These are phyloP conservation scores for Soucietia sequanensis DNA, from an alignment of 805 yeast genomes.

Conservation along the genomic window DNA sequence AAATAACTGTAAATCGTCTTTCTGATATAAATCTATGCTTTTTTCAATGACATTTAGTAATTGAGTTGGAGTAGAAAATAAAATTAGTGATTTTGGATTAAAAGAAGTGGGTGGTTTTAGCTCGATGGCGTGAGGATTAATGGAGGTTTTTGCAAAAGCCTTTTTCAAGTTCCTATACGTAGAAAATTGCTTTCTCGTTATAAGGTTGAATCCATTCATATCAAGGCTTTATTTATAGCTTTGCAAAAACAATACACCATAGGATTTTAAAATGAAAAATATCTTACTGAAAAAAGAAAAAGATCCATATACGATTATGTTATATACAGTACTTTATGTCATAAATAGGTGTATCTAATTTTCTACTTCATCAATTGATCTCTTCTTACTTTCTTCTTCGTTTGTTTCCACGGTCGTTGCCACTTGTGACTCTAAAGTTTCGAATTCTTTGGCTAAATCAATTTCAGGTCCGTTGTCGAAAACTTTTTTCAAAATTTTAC, in stretches of 20 bases:
- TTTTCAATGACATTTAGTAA: constrained; percentile 29
- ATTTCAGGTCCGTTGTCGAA: constrained; percentile 34
- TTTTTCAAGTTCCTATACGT: too few species aligned
- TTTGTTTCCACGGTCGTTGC: too few species aligned
- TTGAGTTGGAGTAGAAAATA: constrained; percentile 36
- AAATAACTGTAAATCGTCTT: constrained; percentile 28
- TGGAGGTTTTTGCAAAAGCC: too few species aligned
- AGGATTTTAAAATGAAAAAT: too few species aligned
- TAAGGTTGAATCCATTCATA: too few species aligned
- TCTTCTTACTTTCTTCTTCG: constrained; percentile 5
- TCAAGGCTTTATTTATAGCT: too few species aligned
- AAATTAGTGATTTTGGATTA: constrained; percentile 26
- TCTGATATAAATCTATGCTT: constrained; percentile 24
- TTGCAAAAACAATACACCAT: too few species aligned
- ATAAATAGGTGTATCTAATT: too few species aligned
- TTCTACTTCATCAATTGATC: constrained; percentile 4
- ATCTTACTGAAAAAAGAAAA: too few species aligned
- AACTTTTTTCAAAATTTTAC: constrained; percentile 55
- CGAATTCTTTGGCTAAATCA: constrained; percentile 16
- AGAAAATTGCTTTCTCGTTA: too few species aligned
- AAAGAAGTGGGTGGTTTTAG: constrained; percentile 4
- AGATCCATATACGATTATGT: constrained; percentile 1
- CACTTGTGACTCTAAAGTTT: not conserved
- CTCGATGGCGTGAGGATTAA: too few species aligned
- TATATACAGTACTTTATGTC: too few species aligned